A percentile compares a stretch with the other conserved stretches of the same genome.
phyloP scores from a whole-genome alignment of 2,329 filamentous ascomycete genomes.

The Cladosporium sp. region DNA sequence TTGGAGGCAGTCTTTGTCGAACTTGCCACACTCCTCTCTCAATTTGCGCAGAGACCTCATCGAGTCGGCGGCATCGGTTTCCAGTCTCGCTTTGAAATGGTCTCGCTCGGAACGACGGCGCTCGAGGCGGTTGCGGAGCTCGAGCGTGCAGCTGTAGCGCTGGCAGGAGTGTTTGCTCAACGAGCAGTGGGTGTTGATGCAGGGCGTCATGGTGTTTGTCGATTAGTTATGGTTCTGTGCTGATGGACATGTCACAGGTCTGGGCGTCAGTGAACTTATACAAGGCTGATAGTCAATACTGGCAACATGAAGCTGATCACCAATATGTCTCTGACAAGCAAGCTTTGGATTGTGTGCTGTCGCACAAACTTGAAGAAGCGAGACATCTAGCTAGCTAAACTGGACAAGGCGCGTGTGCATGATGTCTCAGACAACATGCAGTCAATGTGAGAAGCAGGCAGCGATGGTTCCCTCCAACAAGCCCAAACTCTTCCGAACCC shows the following conservation, averaged over 20 bases:
- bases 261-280: background rate
- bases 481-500: background rate
- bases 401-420: background rate
- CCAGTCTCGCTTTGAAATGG: background rate
- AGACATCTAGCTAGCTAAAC: background rate
- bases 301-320: background rate
- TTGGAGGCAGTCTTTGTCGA: background rate
- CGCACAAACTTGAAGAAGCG: background rate
- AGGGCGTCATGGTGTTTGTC: background rate
- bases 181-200: background rate
- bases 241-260: background rate
- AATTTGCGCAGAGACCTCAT: background rate
- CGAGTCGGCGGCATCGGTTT: background rate
- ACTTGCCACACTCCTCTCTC: background rate
- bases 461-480: background rate
- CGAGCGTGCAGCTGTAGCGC: background rate
- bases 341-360: background rate
- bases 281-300: background rate
- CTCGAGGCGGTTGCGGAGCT: background rate
- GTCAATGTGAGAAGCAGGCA: background rate
- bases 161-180: background rate
- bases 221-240: background rate
- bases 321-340: background rate
- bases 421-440: slow-evolving; percentile 1
- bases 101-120: background rate